A percentile compares a stretch with the other conserved stretches of the same genome.
Conservation (phyloP, 495 filamentous ascomycete genomes). For the Xylaria intraflava region DNA sequence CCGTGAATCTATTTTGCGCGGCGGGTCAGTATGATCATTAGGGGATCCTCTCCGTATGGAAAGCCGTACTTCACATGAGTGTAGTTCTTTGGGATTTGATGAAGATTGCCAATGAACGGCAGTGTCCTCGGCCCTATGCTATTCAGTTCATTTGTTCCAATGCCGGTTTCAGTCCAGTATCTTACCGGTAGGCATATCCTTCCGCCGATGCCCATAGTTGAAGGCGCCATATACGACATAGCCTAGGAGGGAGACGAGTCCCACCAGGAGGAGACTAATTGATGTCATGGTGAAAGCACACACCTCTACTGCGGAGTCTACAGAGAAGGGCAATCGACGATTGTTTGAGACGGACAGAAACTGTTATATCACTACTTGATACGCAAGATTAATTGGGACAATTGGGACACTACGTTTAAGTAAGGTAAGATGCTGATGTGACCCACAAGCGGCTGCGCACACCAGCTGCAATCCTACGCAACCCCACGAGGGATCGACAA, state of each 20-base stretch:
- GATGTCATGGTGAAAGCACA: background rate
- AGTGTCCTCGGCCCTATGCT: constrained; percentile 34
- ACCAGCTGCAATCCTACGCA: no score
- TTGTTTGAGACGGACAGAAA: no score
- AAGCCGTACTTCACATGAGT: constrained; percentile 14
- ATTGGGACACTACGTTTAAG: no score
- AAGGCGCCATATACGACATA: background rate
- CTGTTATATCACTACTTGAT: no score
- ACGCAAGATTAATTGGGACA: no score
- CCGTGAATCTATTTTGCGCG: constrained; percentile 24
- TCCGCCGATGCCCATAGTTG: constrained; percentile 2
- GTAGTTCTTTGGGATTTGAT: constrained; percentile 13
- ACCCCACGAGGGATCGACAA: no score
- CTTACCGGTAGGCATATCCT: constrained; percentile 13
- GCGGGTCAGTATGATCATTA: background rate
- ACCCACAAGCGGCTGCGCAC: no score
- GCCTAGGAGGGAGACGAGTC: background rate
- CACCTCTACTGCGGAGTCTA: no score
- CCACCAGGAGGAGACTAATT: background rate
- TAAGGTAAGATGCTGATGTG: no score
- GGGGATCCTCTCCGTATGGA: background rate
- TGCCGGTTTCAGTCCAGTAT: background rate
- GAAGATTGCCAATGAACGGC: constrained; percentile 36
- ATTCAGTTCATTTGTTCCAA: background rate
- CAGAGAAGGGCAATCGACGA: no score